A percentile compares a stretch with the other conserved stretches of the same genome.
Conservation (phyloP, 768 basidiomycete genomes). For the Flagelloscypha sp. region DNA sequence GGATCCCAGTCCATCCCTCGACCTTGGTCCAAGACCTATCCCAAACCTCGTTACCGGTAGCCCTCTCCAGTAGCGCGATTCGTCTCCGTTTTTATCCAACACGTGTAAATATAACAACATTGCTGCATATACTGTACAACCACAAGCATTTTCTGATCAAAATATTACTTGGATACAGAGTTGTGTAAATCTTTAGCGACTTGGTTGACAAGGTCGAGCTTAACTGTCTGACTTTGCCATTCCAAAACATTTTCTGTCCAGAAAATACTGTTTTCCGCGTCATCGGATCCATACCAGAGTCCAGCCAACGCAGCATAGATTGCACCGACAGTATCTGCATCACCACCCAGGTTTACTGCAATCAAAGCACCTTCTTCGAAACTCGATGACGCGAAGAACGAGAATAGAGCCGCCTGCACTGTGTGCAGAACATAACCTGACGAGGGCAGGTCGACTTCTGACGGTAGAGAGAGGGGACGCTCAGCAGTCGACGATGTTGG, state of each 20-base stretch:
- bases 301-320: constrained; percentile 38
- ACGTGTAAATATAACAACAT: no score
- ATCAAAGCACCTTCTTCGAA: constrained; percentile 39
- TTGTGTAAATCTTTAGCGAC: no score
- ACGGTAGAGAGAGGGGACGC: constrained; percentile 23
- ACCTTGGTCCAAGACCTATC: no score
- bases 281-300: constrained; percentile 29
- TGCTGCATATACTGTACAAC: no score
- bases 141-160: no score
- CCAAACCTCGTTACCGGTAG: no score
- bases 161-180: no score
- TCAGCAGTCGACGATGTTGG: no score
- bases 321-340: constrained; percentile 39
- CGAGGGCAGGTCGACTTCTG: constrained; percentile 23
- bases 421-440: constrained; percentile 35
- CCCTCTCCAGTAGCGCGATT: no score
- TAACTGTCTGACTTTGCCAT: constrained; percentile 26
- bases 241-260: constrained; percentile 30
- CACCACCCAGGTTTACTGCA: constrained; percentile 34
- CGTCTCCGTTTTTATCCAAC: no score
- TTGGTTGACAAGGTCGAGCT: constrained; percentile 25
- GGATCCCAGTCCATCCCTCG: no score
- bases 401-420: constrained; percentile 34
- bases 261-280: constrained; percentile 17
- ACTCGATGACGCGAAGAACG: constrained; percentile 33